Evolutionary conservation across 2,329 filamentous ascomycete species (phyloP), one percentile per base, ranked within the genome.

Genomic region (Fusarium sterilihyphosum): DNA sequence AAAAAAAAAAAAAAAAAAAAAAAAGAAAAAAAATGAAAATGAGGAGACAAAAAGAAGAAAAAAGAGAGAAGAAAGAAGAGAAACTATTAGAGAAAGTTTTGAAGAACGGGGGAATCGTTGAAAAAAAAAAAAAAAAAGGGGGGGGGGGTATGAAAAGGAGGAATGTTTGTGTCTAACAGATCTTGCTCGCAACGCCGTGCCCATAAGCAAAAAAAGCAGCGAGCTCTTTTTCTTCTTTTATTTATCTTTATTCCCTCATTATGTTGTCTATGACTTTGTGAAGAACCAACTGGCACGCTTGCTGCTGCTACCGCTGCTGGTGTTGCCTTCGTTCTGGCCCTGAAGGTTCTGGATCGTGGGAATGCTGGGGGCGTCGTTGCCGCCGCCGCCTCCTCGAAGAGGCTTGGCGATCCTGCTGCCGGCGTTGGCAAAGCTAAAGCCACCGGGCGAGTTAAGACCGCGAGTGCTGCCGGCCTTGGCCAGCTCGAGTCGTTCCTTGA

Each of bases 401-500:
- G 91, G 91, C 83, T 93, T 93, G 61, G 91, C 91, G 77, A 93
- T 93, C 76, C 91, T 86, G 83, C 90, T 92, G 66, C 91, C 90
- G 8, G 87, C 88, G 61, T 85, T 86, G 72, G 86, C 84, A 78
- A 93, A 97, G 84, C 89, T 94, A 83, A 97, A 96, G 79, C 90
- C 91, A 63, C 88, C 87, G 13, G 90, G 87, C 54, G 91, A 89
- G 75, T 90, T 90, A 63, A 98, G 90, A 61, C 94, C 95, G 75
- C 95, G 92, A 17, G 95, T 98, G 75, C 93, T 96, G 79, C 95
- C 94, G 56, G 92, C 91, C 85, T 98, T 99, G 82, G 95, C 96
- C 60, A 94, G 93, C 85, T 99, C 96, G 76, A 99, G 92, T 73
- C 96, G 94, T 83, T 99, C 96, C 88, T 98, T 99, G 85, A 99